phyloP scores from a whole-genome alignment of 495 filamentous ascomycete species.

The Oidiodendron maius region DNA sequence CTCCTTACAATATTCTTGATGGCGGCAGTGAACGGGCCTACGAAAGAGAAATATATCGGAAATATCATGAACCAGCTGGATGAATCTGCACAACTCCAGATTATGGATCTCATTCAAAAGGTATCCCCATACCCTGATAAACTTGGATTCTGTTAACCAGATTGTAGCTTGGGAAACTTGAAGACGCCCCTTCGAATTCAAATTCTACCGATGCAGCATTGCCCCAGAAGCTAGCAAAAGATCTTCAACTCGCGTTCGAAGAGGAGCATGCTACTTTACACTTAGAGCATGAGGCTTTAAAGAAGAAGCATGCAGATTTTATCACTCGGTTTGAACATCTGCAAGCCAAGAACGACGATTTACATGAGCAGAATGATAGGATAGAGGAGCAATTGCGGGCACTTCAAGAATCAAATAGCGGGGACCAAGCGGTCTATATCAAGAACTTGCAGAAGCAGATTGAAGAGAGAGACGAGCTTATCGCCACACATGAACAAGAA shows the following conservation, averaged over 20 bases:
- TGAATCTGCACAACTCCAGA: constrained; percentile 36
- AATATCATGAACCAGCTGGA: constrained; percentile 40
- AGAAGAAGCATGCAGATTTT: constrained; percentile 46
- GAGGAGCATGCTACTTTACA: constrained; percentile 37
- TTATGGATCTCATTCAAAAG: constrained; percentile 46
- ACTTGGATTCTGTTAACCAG: not conserved
- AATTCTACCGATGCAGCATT: constrained; percentile 27
- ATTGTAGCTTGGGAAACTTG: not conserved
- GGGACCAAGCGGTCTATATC: constrained; percentile 7
- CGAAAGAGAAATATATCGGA: constrained; percentile 47
- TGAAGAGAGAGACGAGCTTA: constrained; percentile 35
- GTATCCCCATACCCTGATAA: constrained; percentile 12
- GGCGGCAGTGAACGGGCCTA: constrained; percentile 53
- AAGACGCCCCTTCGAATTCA: constrained; percentile 23
- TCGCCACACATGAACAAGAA: constrained; percentile 52
- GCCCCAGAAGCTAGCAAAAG: constrained; percentile 27
- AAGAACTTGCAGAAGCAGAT: constrained; percentile 33
- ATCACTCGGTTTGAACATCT: constrained; percentile 51
- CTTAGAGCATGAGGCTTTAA: constrained; percentile 43
- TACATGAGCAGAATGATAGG: constrained; percentile 53
- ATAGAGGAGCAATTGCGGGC: constrained; percentile 39
- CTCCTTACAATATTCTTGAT: constrained; percentile 59
- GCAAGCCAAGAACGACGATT: constrained; percentile 53
- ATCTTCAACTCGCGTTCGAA: constrained; percentile 47
- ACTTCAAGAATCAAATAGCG: constrained; percentile 8